Base-by-base conservation (phyloP, 495 filamentous ascomycete genomes). In the Cercophora newfieldiana region DNA sequence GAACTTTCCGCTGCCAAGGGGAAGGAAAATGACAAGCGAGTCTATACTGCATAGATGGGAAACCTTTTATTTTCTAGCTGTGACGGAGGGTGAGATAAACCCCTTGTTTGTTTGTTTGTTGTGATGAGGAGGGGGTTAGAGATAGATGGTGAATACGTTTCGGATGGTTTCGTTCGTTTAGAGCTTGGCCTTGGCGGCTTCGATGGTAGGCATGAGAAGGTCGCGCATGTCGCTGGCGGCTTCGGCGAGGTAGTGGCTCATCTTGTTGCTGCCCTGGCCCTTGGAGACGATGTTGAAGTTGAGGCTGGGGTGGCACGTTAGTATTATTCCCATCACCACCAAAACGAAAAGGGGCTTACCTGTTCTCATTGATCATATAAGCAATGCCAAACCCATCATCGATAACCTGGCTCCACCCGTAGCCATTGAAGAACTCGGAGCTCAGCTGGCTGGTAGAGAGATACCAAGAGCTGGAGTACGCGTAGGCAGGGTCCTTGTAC, bases 281-380 rank as follows among this genome's bases (percentile, higher is more conserved):
- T 98, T 99, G 80, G 88, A 93, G 67, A 94, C 92, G 73, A 99
- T 91, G 83, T 99, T 99, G 86, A 98, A 98, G 86, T 97, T 94
- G 67, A 99, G 84, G 78, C 92, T 93, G 28, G 16, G 28, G 31
- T 14, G 18, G 54, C 24, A 14, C n/a, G 1, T 25, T 12, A 14
- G 22, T 56, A 2, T 22, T 26, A 21, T 18, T 12, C 1, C 31
- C 7, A 68, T 25, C 21, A 44, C 28, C 29, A 64, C 67, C 73
- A 5, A 57, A 47, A 6, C 19, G 8, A 37, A 21, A 14, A n/a
- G 37, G 19, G 50, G 44, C 81, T 78, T 74, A 85, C 83, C 80
- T 86, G 78, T 96, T 96, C 85, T 99, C 95, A 74, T 99, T 99
- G 72, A 99, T 97, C 96, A 99, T 99, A 72, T 99, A 99, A 14